Conservation (phyloP, 2,329 filamentous ascomycete species). For the Verticillium longisporum region DNA sequence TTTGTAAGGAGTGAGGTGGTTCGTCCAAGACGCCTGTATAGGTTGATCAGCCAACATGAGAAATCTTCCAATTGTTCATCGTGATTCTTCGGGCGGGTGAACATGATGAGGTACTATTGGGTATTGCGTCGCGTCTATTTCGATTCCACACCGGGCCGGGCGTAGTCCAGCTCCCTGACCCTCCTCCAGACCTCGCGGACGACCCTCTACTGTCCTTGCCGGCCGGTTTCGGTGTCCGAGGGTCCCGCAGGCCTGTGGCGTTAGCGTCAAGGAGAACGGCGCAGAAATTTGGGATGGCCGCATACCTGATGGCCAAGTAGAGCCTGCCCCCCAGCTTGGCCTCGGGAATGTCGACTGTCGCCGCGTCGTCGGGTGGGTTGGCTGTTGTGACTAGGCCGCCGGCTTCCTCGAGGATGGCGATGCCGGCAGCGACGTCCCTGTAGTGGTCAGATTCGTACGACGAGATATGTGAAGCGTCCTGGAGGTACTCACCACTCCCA, state of each 20-base stretch:
- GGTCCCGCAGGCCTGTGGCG: constrained; percentile 53
- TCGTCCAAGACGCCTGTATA: no score
- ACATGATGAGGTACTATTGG: background rate
- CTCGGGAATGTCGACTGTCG: constrained; percentile 49
- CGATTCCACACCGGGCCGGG: constrained; percentile 48
- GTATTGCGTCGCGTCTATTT: background rate
- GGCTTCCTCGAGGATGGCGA: constrained; percentile 66
- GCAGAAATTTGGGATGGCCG: background rate
- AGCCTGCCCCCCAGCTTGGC: constrained; percentile 59
- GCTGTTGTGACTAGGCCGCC: constrained; percentile 69
- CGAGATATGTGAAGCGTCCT: background rate
- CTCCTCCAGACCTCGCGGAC: constrained; percentile 68
- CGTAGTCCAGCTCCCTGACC: constrained; percentile 60
- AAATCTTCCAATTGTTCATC: no score
- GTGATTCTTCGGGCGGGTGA: no score
- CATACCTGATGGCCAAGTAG: constrained; percentile 62
- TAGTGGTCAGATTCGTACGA: background rate
- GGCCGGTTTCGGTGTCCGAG: constrained; percentile 52
- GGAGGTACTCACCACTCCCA: constrained; percentile 61
- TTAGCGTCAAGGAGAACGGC: constrained; percentile 4
- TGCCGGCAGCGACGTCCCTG: constrained; percentile 69
- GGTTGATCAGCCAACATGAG: no score
- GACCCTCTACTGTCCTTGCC: constrained; percentile 61
- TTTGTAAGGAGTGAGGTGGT: no score
- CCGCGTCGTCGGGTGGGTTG: constrained; percentile 56